Base-by-base conservation (phyloP, 345 rosid species). In the Salix arbutifolia region DNA sequence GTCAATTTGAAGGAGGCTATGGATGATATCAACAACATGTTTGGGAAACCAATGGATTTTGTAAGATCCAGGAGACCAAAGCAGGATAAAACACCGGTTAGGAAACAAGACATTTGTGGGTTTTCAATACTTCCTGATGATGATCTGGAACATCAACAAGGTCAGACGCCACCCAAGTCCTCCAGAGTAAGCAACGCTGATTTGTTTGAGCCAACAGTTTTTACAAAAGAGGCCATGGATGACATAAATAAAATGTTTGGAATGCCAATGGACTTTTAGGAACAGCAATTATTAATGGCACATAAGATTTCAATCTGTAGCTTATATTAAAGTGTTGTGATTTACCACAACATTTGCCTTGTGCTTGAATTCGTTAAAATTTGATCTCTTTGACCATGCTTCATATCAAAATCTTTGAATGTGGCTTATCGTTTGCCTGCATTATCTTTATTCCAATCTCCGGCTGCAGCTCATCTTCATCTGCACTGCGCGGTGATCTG, bases 1-100 rank as follows among this genome's bases (percentile, higher is more conserved):
- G 78, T 95, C 81, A 91, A 95, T 90, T 84, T 95, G 83, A 95
- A 91, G 86, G 97, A 95, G 82, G 99, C 97, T 65, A 93, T 95
- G 98, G 88, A 90, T 71, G 97, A 95, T 75, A 95, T 95, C 78
- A 90, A 93, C 78, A 91, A 85, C 84, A 93, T 95, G 99, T 93
- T 93, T 56, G 99, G 99, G 23, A 86, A 90, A 86, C 99, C 99
- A 28, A 93, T 95, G 65, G 94, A 95, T 69, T 93, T 91, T 87
- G 91, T 87, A 35, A 89, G 96, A 86, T 77, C 87, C 53, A 90
- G 80, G 79, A 89, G 96, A 79, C 83, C 90, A 8, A 90, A 81
- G 85, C 89, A 44, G 65, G 96, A 87, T 37, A 89, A 85, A 56
- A 53, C 75, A 56, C 79, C 86, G 18, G 85, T 71, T 66, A 73